Base-by-base conservation (phyloP, 2,329 filamentous ascomycete species). In the Hymenotorrendiella dingleyae region DNA sequence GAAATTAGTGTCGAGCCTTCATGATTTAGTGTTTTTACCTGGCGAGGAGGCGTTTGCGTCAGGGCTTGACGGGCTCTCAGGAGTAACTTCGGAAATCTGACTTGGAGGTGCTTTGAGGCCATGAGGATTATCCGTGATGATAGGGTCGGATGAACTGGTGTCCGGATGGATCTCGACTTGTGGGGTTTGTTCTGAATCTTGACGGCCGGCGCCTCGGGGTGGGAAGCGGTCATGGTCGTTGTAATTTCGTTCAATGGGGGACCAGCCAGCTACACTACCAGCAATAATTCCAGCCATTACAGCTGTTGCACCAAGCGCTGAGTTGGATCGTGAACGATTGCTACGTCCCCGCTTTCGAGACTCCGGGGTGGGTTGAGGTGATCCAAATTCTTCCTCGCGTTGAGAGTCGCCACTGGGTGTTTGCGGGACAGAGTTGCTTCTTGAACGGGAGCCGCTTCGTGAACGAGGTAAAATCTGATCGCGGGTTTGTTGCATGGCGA, bases 261-360 rank as follows among this genome's bases (percentile, higher is more conserved):
- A 86, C 84, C 84, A 90, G 22, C 82, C 83, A 11, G 80, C 84
- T 24, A 90, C 77, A 56, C 82, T 83, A 32, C 84, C 85, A 7
- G 84, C 86, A 37, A 90, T 78, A 45, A 90, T 82, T 47, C 86
- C 86, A n/a, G 85, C 83, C 85, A 89, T 89, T 47, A 88, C 84
- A 6, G 82, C 80, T 2, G 84, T 81, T 2, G 84, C 82, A 9
- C 81, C 84, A 9, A 90, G 71, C 2, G 83, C 83, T 21, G 84
- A 88, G 62, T 82, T 82, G 4, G 60, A 58, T 44, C 80, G 68
- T 43, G 79, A 80, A 47, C 80, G 71, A 54, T 70, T 83, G 32
- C 82, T 86, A 52, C 81, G 72, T 38, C 83, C 85, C 39, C 84
- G 76, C 42, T 71, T 76, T 37, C 84, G 70, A 43, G 78, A 72